phyloP scores from a whole-genome alignment of 2,329 filamentous ascomycete genomes.

The Colletotrichum paranaense region DNA sequence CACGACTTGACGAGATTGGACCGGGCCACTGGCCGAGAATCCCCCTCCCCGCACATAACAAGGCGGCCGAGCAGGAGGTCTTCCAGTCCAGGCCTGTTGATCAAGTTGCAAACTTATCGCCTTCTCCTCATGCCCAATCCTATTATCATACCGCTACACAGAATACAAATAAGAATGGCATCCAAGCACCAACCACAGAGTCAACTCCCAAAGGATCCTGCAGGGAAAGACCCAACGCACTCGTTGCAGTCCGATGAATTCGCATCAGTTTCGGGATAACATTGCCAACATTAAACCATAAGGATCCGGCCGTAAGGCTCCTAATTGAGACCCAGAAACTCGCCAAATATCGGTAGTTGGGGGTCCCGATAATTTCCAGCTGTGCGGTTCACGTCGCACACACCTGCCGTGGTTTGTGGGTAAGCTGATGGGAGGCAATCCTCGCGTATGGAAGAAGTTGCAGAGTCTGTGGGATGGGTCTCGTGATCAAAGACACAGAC shows the following conservation, averaged over 20 bases:
- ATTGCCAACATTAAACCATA: background rate
- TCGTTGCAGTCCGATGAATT: background rate
- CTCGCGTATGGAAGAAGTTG: background rate
- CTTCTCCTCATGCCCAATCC: background rate
- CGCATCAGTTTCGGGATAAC: slow-evolving; percentile 1
- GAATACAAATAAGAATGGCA: background rate
- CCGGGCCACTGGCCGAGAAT: no score
- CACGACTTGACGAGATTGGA: no score
- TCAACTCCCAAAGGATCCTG: background rate
- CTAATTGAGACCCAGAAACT: slow-evolving; percentile 8
- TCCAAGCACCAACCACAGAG: background rate
- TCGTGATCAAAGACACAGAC: slow-evolving; percentile 28
- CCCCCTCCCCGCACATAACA: background rate
- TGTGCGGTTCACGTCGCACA: slow-evolving; percentile 1
- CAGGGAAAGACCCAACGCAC: slow-evolving; percentile 14
- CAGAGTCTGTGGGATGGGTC: slow-evolving; percentile 1
- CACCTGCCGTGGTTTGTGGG: background rate
- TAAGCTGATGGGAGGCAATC: background rate
- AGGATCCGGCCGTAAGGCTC: background rate
- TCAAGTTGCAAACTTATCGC: background rate
- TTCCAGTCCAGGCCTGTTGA: background rate
- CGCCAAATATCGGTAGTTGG: slow-evolving; percentile 20
- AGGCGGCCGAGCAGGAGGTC: background rate
- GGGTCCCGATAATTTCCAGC: slow-evolving; percentile 4
- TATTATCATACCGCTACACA: background rate